These are phyloP conservation scores for Exophiala phaeomuriformis DNA, from an alignment of 2,329 filamentous ascomycete genomes.

Conservation along the genomic window DNA sequence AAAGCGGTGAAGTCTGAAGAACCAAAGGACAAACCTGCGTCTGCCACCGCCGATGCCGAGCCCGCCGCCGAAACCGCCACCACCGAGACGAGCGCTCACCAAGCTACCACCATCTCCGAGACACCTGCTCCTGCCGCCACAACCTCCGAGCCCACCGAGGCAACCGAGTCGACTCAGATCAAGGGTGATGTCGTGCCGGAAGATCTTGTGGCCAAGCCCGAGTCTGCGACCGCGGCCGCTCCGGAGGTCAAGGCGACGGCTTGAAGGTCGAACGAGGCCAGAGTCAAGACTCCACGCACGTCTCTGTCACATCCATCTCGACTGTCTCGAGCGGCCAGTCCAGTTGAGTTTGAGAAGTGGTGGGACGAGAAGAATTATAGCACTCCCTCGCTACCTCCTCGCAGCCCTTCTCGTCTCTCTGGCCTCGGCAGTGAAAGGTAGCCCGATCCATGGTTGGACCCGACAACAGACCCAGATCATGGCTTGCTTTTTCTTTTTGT, in stretches of 20 bases:
- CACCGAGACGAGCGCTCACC: not conserved
- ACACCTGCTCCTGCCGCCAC: slow-evolving; percentile 10
- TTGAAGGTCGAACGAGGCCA: slow-evolving; percentile 29
- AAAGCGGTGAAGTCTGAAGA: slow-evolving; percentile 40
- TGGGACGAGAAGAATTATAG: slow-evolving; percentile 27
- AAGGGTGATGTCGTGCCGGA: slow-evolving; percentile 21
- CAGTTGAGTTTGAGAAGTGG: slow-evolving; percentile 30
- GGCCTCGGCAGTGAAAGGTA: slow-evolving; percentile 26
- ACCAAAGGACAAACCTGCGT: slow-evolving; percentile 30
- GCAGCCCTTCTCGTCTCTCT: slow-evolving; percentile 29
- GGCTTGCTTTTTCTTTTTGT: not conserved
- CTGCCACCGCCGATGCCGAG: slow-evolving; percentile 17
- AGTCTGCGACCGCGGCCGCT: slow-evolving; percentile 8
- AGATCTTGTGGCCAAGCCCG: slow-evolving; percentile 10
- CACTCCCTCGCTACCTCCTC: slow-evolving; percentile 23
- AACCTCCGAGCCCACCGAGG: slow-evolving; percentile 30
- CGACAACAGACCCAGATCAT: slow-evolving; percentile 1
- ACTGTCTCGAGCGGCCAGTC: slow-evolving; percentile 25
- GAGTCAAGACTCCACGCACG: slow-evolving; percentile 26
- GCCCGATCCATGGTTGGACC: slow-evolving; percentile 12
- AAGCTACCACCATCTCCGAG: slow-evolving; percentile 1
- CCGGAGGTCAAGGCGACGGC: slow-evolving; percentile 27
- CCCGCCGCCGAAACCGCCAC: slow-evolving; percentile 25
- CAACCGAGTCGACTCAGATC: slow-evolving; percentile 22
- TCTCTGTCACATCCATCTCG: slow-evolving; percentile 25